phyloP scores from a whole-genome alignment of 2,329 filamentous ascomycete genomes.

The Fusarium pseudocircinatum region DNA sequence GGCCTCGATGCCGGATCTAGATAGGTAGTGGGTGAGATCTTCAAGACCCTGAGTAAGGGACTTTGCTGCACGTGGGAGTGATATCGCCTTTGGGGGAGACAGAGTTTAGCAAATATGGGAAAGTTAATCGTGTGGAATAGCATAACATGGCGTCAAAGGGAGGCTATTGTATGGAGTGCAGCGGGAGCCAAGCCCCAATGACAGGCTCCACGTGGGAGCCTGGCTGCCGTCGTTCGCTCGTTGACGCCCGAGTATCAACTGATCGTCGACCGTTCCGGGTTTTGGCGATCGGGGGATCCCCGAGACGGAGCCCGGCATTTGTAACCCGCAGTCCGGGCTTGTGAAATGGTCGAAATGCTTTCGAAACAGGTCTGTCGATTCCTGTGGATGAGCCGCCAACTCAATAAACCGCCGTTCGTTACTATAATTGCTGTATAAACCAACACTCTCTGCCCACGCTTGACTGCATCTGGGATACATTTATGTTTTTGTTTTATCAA shows the following conservation, averaged over 20 bases:
- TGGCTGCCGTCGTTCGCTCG: slow-evolving; percentile 28
- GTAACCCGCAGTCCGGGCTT: not conserved
- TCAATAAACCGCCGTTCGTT: not conserved
- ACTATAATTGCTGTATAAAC: not conserved
- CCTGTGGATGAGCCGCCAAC: not conserved
- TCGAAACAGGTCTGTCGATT: not conserved
- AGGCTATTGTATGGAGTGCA: slow-evolving; percentile 16
- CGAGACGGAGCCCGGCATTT: not conserved
- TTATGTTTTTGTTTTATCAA: too few relatives aligned
- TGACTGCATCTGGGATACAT: not conserved
- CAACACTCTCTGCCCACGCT: too few relatives aligned
- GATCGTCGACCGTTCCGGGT: not conserved
- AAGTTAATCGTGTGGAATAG: not conserved
- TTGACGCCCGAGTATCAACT: not conserved
- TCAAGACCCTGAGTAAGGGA: not conserved
- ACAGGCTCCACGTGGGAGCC: slow-evolving; percentile 37
- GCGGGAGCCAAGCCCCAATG: slow-evolving; percentile 35
- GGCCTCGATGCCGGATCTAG: slow-evolving; percentile 6
- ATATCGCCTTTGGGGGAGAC: not conserved
- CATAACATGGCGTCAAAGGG: not conserved
- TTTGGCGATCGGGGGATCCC: not conserved
- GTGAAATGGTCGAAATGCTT: not conserved
- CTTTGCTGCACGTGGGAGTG: slow-evolving; percentile 22
- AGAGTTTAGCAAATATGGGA: not conserved
- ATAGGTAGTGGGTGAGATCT: not conserved